Conservation (phyloP, 2,329 filamentous ascomycete species). For the Trichoderma citrinoviride region DNA sequence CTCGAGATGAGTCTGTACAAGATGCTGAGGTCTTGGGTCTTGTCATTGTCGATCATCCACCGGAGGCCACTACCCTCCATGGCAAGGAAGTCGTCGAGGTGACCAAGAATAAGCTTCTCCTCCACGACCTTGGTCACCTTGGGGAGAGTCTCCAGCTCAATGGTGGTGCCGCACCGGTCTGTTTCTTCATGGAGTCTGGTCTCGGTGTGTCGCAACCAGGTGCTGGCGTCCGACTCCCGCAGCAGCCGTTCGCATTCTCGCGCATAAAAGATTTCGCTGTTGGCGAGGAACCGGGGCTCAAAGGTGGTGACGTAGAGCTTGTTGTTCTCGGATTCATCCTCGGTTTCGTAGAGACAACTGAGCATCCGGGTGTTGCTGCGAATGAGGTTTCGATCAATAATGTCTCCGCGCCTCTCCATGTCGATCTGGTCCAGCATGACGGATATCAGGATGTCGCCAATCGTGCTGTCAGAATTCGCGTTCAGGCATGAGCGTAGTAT, state of each 20-base stretch:
- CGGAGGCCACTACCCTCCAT: conserved; percentile 81
- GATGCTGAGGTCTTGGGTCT: conserved; percentile 71
- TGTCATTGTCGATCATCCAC: conserved; percentile 90
- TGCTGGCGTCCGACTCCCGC: conserved; percentile 72
- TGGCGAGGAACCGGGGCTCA: conserved; percentile 71
- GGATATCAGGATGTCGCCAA: conserved; percentile 73
- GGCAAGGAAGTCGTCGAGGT: conserved; percentile 77
- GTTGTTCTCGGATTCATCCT: conserved; percentile 71
- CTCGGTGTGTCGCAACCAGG: conserved; percentile 75
- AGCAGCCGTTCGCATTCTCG: conserved; percentile 72
- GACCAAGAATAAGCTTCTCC: conserved; percentile 70
- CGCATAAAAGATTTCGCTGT: conserved; percentile 71
- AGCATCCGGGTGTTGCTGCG: conserved; percentile 87
- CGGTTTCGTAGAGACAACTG: conserved; percentile 78
- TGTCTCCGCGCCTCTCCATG: conserved; percentile 87
- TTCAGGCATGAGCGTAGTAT: conserved; percentile 65
- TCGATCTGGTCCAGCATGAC: conserved; percentile 88
- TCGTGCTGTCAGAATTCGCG: conserved; percentile 45
- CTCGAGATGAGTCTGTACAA: conserved; percentile 76
- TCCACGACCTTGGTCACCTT: conserved; percentile 80
- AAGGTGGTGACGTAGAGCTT: conserved; percentile 84
- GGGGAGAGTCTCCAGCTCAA: conserved; percentile 67
- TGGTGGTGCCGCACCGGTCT: conserved; percentile 77
- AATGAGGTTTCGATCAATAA: conserved; percentile 79
- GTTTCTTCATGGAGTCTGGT: conserved; percentile 75